A percentile compares a stretch with the other conserved stretches of the same genome.
Evolutionary conservation across 805 yeast species (phyloP).

Genomic region (Schizosaccharomyces octosporus): DNA sequence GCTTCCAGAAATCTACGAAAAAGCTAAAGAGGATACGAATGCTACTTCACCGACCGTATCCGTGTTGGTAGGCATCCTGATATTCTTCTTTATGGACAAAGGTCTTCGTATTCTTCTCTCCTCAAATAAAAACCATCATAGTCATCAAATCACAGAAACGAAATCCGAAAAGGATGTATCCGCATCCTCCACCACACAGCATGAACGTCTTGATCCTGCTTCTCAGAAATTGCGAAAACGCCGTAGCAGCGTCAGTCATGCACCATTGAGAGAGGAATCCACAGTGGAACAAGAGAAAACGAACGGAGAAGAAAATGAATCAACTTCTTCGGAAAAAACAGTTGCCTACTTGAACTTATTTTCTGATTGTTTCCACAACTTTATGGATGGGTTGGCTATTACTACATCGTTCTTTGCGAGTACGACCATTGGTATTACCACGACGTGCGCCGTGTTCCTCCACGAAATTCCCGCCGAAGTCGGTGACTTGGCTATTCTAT

Average conservation of each 20-base stretch:
- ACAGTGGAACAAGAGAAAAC: not conserved
- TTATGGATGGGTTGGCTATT: slow-evolving; percentile 55
- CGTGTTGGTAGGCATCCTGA: slow-evolving; percentile 42
- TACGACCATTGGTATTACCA: slow-evolving; percentile 36
- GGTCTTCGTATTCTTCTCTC: not conserved
- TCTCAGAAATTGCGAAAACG: too few species aligned
- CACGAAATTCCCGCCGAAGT: slow-evolving; percentile 68
- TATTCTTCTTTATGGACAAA: slow-evolving; percentile 33
- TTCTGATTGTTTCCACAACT: slow-evolving; percentile 49
- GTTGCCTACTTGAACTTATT: slow-evolving; percentile 42
- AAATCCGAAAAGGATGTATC: not conserved
- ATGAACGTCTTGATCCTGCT: too few species aligned
- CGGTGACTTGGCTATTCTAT: slow-evolving; percentile 52
- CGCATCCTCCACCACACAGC: too few species aligned
- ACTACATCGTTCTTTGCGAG: slow-evolving; percentile 44
- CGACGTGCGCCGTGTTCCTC: slow-evolving; percentile 44
- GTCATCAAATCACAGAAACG: not conserved
- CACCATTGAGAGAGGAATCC: slow-evolving; percentile 12
- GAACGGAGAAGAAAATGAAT: slow-evolving; percentile 6
- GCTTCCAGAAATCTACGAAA: slow-evolving; percentile 27
- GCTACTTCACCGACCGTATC: slow-evolving; percentile 13
- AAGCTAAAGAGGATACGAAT: not conserved
- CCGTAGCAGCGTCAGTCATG: too few species aligned
- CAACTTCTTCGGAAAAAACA: slow-evolving; percentile 13
- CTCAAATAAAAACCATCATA: not conserved